Evolutionary conservation across 2,329 filamentous ascomycete genomes (phyloP), one percentile per base, ranked within the genome.

Genomic region (Alternaria longipes): DNA sequence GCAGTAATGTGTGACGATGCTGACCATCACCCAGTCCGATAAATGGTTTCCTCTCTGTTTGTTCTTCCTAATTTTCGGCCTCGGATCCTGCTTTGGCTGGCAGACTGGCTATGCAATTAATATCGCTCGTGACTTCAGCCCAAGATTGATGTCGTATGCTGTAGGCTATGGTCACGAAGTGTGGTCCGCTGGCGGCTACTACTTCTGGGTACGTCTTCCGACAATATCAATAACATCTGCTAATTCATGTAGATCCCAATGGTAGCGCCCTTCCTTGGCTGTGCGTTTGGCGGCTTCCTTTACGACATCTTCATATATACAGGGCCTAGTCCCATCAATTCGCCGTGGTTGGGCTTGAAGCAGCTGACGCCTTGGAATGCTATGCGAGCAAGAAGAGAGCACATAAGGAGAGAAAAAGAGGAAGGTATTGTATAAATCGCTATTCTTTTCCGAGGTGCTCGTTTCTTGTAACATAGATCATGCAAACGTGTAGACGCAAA

Each of bases 61-160:
- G 6, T 90, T 91, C 79, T 91, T 92, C 78, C 81, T 92, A 49
- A 88, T 92, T 63, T 92, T 92, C 71, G 90, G 89, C 8, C 87
- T 92, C 22, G 90, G 89, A 18, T 87, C 88, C 32, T 90, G 88
- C 72, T 92, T 91, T 69, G 90, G 90, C 7, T 92, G 89, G 89
- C 86, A 92, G 75, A 93, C 90, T 1, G 90, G 90, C 38, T 93
- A 91, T 77, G 90, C 90, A 1, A 91, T 92, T 66, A 92, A 92
- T 70, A 77, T 91, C 42, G 90, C 89, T 36, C 84, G 90, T 76
- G 90, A 93, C 65, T 90, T 92, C 72, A 89, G 89, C 1, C 90
- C 90, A 9, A 82, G 90, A 11, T 76, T 92, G 44, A 86, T 90
- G 63, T 86, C 86, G 1, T 90, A 88, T 72, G 85, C 89, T 72